These are phyloP conservation scores for Didymella lethalis DNA, from an alignment of 2,329 filamentous ascomycete genomes.

Conservation along the genomic window DNA sequence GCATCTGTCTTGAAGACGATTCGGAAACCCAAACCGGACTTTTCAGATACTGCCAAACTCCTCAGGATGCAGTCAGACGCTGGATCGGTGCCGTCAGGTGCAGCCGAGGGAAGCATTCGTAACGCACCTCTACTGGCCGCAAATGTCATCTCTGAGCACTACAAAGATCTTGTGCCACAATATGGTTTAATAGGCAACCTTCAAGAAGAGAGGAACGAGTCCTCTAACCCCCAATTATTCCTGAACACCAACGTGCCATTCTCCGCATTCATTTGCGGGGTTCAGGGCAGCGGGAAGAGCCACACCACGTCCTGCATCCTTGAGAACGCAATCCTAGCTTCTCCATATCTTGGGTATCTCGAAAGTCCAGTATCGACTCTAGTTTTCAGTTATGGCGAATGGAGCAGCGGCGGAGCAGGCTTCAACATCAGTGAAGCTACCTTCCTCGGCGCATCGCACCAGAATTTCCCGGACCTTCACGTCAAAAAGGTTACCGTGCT, in stretches of 20 bases:
- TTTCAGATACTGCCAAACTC: constrained; percentile 4
- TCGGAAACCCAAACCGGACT: constrained; percentile 4
- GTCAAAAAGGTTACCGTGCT: constrained; percentile 35
- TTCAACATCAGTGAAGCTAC: constrained; percentile 66
- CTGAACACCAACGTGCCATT: constrained; percentile 64
- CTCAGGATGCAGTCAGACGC: neutral
- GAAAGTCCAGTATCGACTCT: constrained; percentile 65
- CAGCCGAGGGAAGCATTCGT: constrained; percentile 11
- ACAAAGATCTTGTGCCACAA: constrained; percentile 25
- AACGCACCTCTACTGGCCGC: constrained; percentile 22
- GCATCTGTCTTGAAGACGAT: too few species aligned
- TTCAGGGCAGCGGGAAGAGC: constrained; percentile 69
- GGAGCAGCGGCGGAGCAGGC: constrained; percentile 55
- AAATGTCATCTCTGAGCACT: constrained; percentile 9
- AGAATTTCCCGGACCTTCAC: constrained; percentile 19
- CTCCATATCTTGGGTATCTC: constrained; percentile 53
- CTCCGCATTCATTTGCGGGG: constrained; percentile 69
- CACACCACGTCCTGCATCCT: constrained; percentile 67
- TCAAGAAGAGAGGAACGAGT: neutral
- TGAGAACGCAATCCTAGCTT: constrained; percentile 54
- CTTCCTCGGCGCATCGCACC: constrained; percentile 55
- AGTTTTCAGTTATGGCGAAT: constrained; percentile 63
- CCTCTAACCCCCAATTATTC: constrained; percentile 45
- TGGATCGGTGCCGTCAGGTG: neutral
- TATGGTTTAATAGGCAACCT: constrained; percentile 22